Base-by-base conservation (phyloP, 2,329 filamentous ascomycete species). In the Nigrospora sphaerica region DNA sequence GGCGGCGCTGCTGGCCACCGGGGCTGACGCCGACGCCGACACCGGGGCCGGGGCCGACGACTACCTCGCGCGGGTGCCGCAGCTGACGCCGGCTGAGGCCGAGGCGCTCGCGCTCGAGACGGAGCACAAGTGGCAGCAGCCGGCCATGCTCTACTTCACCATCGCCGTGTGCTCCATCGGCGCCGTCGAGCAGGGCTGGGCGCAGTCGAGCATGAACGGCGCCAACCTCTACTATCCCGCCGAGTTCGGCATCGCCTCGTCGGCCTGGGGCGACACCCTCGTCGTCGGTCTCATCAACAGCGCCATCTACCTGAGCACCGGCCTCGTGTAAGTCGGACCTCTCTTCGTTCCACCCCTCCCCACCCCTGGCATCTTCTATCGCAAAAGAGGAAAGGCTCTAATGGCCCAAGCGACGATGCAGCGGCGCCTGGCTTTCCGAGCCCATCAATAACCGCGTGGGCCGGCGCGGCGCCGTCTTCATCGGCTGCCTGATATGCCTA, bases 391-490 rank as follows among this genome's bases (percentile, higher is more conserved):
- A 12, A 51, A 17, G 49, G 19, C 35, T 46, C 53, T 13, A 51
- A 52, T 46, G 14, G 46, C 35, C 17, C n/a, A n/a, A 17, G 16
- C 18, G 17, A 23, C 16, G 14, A n/a, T 23, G 17, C 41, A 73
- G 71, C 54, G 77, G 76, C 18, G 73, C 75, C 47, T 83, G 80
- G 80, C 63, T 81, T 6, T 81, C 80, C 0, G 80, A 84, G 45
- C 80, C 81, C 1, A 54, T 80, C 12, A 86, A 86, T 55, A 65
- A 76, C 36, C 64, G 64, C 12, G 54, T 81, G 28, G 81, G 80
- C 34, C 79, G 82, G 35, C 76, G 81, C 44, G 79, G 81, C 12
- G 76, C 78, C 39, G 86, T 86, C 49, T 85, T 85, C 57, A 60
- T 83, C 39, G 74, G 75, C 7, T 79, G 77, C 12, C 65, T 83